Evolutionary conservation across 768 basidiomycete species (phyloP), one percentile per base, ranked within the genome.

Genomic region (Lactarius deliciosus): DNA sequence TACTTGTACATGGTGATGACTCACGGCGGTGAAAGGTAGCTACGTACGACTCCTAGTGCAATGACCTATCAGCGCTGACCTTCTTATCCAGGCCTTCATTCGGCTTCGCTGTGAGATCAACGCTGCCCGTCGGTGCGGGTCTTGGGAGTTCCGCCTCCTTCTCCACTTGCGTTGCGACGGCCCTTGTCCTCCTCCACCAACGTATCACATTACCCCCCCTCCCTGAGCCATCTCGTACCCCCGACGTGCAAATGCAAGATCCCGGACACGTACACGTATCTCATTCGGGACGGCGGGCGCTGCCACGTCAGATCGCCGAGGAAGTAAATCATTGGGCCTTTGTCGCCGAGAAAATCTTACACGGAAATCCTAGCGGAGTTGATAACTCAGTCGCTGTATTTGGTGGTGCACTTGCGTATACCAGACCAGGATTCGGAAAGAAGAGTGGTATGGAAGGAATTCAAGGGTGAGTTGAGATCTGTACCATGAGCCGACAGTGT

Each of bases 131-230:
- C 64, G 91, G 93, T 9, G 97, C 97, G 18, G 97, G 97, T 56
- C 88, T 98, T 58, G 97, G 97, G 28, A 98, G 96, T 15, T 97
- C 95, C 25, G 97, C 97, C 8, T 94, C 97, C 28, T 98, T 90
- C 79, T 98, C 96, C 3, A 86, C 88, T 22, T 97, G 96, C 74
- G 79, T 90, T 55, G 87, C 94, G 11, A 88, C 92, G 1, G 81
- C 92, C 6, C 81, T 96, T 54, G 84, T 98, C 43, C 82, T 96
- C 57, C 81, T 90, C 16, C 86, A 92, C 74, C 80, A 82, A 57
- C 89, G 88, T 69, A 86, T 97, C 73, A 77, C 71, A 53, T 74
- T 85, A 10, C 86, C 86, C n/a, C 73, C 79, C n/a, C 76, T 78
- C 45, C 85, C 85, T 25, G 77, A 77, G 32, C 80, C 80, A 28